A percentile compares a stretch with the other conserved stretches of the same genome.
Evolutionary conservation across 345 rosid genomes (phyloP).

Genomic region (Aegle marmelos): DNA sequence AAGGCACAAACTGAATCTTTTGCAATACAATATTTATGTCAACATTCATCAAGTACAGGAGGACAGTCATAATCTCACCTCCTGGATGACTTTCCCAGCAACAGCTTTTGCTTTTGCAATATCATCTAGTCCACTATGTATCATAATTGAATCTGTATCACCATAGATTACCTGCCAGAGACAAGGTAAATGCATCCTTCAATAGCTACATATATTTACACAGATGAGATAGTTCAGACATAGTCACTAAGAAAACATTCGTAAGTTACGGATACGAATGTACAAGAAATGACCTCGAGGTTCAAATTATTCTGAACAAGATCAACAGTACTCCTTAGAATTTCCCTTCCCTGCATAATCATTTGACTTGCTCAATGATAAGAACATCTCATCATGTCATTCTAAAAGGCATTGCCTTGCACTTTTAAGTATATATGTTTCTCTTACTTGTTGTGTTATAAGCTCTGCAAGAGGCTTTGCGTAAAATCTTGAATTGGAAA

Average conservation of each 20-base stretch:
- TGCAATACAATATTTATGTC: not conserved
- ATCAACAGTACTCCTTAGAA: slow-evolving; percentile 92
- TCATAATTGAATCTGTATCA: slow-evolving; percentile 99
- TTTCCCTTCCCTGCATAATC: slow-evolving; percentile 86
- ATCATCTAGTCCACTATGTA: slow-evolving; percentile 89
- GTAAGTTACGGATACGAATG: slow-evolving; percentile 18
- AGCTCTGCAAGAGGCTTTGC: slow-evolving; percentile 99
- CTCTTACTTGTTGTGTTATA: slow-evolving; percentile 78
- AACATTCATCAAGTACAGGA: not conserved
- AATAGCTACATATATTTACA: slow-evolving; percentile 13
- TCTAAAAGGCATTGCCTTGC: slow-evolving; percentile 2
- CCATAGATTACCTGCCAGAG: slow-evolving; percentile 85
- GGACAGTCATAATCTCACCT: slow-evolving; percentile 49
- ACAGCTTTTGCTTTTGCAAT: slow-evolving; percentile 71
- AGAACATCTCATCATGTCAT: not conserved
- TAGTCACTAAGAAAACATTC: slow-evolving; percentile 2
- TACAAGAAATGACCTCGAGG: slow-evolving; percentile 60
- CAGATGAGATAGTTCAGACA: slow-evolving; percentile 17
- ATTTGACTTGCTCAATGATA: slow-evolving; percentile 14
- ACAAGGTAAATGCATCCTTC: slow-evolving; percentile 25
- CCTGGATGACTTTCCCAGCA: slow-evolving; percentile 85
- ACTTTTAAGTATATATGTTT: slow-evolving; percentile 1
- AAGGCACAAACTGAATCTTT: not conserved
- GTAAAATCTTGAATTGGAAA: slow-evolving; percentile 95
- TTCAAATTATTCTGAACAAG: slow-evolving; percentile 90